Conservation (phyloP, 768 basidiomycete species). For the Fomitopsis pulvina region DNA sequence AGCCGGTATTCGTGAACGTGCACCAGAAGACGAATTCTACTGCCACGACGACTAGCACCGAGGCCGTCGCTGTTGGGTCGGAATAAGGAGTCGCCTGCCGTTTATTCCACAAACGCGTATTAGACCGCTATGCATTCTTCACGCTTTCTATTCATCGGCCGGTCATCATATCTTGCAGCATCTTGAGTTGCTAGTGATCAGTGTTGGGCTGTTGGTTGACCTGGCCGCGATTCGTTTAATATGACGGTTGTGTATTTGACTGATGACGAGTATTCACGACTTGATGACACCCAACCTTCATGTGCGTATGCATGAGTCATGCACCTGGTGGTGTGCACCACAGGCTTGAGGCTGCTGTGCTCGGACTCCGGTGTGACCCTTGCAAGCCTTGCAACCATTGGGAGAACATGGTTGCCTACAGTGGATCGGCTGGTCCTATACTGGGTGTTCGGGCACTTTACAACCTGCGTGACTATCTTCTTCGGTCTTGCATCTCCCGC, state of each 20-base stretch:
- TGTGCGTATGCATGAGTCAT: too few relatives aligned
- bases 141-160: not conserved
- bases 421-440: too few relatives aligned
- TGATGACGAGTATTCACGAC: not conserved
- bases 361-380: too few relatives aligned
- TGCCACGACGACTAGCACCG: conserved; percentile 35
- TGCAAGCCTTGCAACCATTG: too few relatives aligned
- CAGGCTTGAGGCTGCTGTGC: too few relatives aligned
- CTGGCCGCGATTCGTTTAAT: not conserved
- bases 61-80: conserved; percentile 39
- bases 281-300: not conserved
- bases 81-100: too few relatives aligned
- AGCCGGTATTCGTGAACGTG: conserved; percentile 71
- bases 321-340: too few relatives aligned
- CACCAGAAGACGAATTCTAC: conserved; percentile 23
- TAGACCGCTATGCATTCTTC: not conserved
- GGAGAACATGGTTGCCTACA: too few relatives aligned
- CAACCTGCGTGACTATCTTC: too few relatives aligned
- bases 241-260: not conserved
- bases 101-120: too few relatives aligned
- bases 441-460: too few relatives aligned
- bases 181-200: not conserved
- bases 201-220: not conserved
- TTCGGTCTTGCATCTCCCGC: too few relatives aligned
- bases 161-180: not conserved